Conservation (phyloP, 768 basidiomycete species). For the Tricholoma hemisulphureum region DNA sequence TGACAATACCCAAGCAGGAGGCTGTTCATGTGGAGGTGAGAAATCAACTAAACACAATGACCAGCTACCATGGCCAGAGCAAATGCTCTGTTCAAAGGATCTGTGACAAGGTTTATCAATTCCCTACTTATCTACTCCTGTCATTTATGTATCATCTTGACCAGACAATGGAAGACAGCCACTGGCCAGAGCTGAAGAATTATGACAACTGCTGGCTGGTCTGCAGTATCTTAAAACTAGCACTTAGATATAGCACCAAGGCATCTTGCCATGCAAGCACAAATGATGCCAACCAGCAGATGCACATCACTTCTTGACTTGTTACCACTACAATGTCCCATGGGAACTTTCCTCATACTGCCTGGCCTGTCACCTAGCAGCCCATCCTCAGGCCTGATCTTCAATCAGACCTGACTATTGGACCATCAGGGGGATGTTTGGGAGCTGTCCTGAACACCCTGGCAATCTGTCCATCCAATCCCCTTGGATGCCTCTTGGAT, state of each 20-base stretch:
- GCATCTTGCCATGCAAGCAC: not conserved
- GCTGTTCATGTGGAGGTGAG: not conserved
- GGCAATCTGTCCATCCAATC: no score
- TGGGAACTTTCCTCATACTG: no score
- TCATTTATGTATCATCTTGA: not conserved
- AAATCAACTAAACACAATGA: slow-evolving; percentile 1
- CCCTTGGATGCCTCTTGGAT: no score
- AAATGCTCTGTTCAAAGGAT: not conserved
- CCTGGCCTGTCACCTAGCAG: no score
- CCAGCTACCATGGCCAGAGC: slow-evolving; percentile 3
- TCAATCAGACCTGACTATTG: no score
- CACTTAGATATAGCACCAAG: slow-evolving; percentile 8
- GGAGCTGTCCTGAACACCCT: no score
- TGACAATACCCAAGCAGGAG: slow-evolving; percentile 1
- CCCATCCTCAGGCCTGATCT: no score
- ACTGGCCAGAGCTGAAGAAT: slow-evolving; percentile 7
- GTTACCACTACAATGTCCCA: no score
- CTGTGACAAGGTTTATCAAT: slow-evolving; percentile 8
- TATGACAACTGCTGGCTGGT: slow-evolving; percentile 13
- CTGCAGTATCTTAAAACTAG: slow-evolving; percentile 9
- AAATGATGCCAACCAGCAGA: not conserved
- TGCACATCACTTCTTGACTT: not conserved
- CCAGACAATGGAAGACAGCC: slow-evolving; percentile 11
- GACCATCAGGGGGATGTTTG: no score
- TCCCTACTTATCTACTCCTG: not conserved